These are phyloP conservation scores for Puccinia brachypodii DNA, from an alignment of 1,284 basidiomycete species.

Conservation along the genomic window DNA sequence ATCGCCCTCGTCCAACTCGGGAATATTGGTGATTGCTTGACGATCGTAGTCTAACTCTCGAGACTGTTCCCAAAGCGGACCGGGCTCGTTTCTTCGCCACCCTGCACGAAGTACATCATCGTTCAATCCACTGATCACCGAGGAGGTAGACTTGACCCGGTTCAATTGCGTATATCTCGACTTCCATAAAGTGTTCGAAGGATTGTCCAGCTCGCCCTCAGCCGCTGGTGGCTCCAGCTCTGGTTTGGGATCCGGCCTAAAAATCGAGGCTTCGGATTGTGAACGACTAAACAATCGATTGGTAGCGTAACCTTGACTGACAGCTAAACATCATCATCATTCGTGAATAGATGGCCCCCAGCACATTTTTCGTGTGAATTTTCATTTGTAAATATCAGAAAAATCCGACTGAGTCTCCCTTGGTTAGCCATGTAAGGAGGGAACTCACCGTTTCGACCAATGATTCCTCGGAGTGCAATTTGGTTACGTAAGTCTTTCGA, in stretches of 20 bases:
- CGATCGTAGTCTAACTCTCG: constrained; percentile 31
- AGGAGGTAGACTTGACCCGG: constrained; percentile 39
- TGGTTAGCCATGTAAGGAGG: background rate
- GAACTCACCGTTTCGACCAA: constrained; percentile 41
- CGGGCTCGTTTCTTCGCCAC: constrained; percentile 43
- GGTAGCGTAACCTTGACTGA: constrained; percentile 42
- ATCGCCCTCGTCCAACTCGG: constrained; percentile 38
- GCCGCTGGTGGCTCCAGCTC: constrained; percentile 6
- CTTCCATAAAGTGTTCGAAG: constrained; percentile 44
- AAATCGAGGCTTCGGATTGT: constrained; percentile 42
- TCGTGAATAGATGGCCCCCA: background rate
- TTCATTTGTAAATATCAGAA: background rate
- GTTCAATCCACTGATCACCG: constrained; percentile 42
- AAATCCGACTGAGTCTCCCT: no score
- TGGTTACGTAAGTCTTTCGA: constrained; percentile 39
- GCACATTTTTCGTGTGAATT: background rate
- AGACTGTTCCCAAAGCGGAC: constrained; percentile 40
- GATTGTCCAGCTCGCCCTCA: constrained; percentile 26
- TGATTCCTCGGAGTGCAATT: constrained; percentile 38
- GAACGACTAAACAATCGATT: constrained; percentile 29
- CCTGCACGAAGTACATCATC: constrained; percentile 44
- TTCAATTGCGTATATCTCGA: constrained; percentile 36
- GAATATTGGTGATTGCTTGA: constrained; percentile 13
- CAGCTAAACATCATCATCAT: constrained; percentile 2
- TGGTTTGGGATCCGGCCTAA: constrained; percentile 26